Conservation (phyloP, 2,329 filamentous ascomycete genomes). For the Venturia asperata region DNA sequence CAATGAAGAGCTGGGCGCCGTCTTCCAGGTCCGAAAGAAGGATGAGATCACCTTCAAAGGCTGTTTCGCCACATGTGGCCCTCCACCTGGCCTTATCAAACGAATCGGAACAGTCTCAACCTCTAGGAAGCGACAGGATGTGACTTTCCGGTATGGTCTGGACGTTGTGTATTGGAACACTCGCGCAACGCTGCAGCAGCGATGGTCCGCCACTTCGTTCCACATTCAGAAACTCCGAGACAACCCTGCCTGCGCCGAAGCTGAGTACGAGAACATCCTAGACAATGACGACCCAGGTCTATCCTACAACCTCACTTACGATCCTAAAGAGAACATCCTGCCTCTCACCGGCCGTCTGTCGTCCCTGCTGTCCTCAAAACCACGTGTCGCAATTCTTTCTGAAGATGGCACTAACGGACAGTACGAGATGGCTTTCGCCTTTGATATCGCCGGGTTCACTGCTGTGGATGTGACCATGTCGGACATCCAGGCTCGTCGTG, state of each 20-base stretch:
- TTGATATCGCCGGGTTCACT: conserved; percentile 83
- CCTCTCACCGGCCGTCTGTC: conserved; percentile 59
- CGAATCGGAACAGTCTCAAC: conserved; percentile 73
- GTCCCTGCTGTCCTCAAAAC: conserved; percentile 54
- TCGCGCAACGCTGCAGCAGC: conserved; percentile 70
- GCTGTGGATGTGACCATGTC: conserved; percentile 96
- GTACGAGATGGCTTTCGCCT: conserved; percentile 97
- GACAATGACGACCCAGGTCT: conserved; percentile 76
- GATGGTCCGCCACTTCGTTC: conserved; percentile 82
- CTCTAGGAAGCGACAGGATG: conserved; percentile 56
- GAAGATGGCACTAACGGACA: conserved; percentile 95
- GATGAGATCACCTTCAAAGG: conserved; percentile 80
- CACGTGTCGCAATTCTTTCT: conserved; percentile 82
- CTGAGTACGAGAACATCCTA: conserved; percentile 67
- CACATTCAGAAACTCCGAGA: conserved; percentile 87
- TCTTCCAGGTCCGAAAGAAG: conserved; percentile 85
- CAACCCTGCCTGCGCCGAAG: conserved; percentile 77
- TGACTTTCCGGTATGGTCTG: conserved; percentile 67
- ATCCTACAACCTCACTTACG: conserved; percentile 73
- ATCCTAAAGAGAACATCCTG: conserved; percentile 68
- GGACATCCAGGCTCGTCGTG: conserved; percentile 70
- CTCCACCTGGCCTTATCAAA: conserved; percentile 71
- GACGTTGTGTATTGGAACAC: conserved; percentile 61
- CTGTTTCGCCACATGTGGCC: conserved; percentile 86
- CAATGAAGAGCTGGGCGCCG: conserved; percentile 91